Base-by-base conservation (phyloP, 306 rosid genomes). In the Castanea mollissima region DNA sequence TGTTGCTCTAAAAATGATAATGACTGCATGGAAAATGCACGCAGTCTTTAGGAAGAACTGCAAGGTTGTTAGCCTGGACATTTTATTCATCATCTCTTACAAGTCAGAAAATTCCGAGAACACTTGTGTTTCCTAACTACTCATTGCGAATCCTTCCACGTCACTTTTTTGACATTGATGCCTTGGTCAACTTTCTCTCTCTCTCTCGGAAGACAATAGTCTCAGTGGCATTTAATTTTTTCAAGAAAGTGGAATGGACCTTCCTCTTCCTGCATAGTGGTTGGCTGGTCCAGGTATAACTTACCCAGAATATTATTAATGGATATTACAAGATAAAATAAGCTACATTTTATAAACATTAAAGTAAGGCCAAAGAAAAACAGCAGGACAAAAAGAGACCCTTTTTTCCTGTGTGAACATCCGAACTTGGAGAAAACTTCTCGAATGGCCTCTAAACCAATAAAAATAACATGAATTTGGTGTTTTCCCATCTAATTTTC, bases 121-220 rank as follows among this genome's bases (percentile, higher is more conserved):
- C 10, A 6, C 44, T 79, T 46, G 52, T 0, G 35, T 54, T 71
- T 84, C 79, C 76, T 71, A 86, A 73, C 87, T 21, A 80, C 85
- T 73, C 54, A 79, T 71, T 71, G 75, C 74, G 64, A 74, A 80
- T 69, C 78, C 71, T 72, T 65, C 78, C 71, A 69, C 87, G 86
- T 88, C 80, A 82, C 79, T 74, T 21, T 35, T 83, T 83, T 72
- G 81, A 86, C 83, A 49, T 62, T 67, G 46, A 15, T 31, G 59
- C 27, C 41, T 38, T 46, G 78, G 80, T 74, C 87, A 77, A 64
- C 87, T 83, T 51, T 76, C 74, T 38, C 31, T 72, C 81, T 71
- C 32, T 29, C 5, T 25, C 67, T 12, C 2, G 5, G 35, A 73
- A 69, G 79, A 55, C 27, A 15, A 65, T 56, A 16, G 23, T 59